A percentile compares a stretch with the other conserved stretches of the same genome.
Evolutionary conservation across 1,139 yeast genomes (phyloP).

Genomic region (Suhomyces wounanorum): DNA sequence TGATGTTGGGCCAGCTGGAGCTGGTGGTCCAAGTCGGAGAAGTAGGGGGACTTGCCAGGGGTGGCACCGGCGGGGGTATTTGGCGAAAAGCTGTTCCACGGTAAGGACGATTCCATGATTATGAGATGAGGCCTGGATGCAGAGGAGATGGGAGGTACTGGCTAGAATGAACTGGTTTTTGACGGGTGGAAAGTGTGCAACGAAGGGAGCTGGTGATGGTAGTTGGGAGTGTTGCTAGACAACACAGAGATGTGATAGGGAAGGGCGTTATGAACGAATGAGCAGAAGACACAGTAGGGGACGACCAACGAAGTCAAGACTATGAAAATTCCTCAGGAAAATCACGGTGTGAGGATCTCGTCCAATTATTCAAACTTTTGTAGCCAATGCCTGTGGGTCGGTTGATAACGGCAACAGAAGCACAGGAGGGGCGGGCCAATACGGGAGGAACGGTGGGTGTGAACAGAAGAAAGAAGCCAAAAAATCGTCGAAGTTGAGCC

Average conservation of each 20-base stretch:
- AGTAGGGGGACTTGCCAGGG: constrained; percentile 22
- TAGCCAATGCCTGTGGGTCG: background rate
- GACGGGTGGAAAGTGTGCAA: too few relatives aligned
- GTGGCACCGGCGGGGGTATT: constrained; percentile 17
- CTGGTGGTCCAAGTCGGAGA: constrained; percentile 13
- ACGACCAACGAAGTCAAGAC: background rate
- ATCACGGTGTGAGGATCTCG: background rate
- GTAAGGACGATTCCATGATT: constrained; percentile 21
- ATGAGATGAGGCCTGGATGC: background rate
- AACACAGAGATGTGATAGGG: too few relatives aligned
- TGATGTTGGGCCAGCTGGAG: constrained; percentile 10
- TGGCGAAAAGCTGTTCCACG: constrained; percentile 22
- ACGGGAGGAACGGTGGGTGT: background rate
- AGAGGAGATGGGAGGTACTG: background rate
- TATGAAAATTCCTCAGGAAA: background rate
- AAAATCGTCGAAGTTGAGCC: background rate
- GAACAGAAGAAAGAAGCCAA: background rate
- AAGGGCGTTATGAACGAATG: too few relatives aligned
- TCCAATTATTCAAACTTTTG: background rate
- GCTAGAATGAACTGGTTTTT: too few relatives aligned
- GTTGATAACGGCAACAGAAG: background rate
- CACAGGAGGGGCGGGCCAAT: background rate
- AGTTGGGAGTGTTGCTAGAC: background rate
- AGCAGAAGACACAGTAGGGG: background rate
- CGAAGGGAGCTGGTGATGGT: background rate